These are phyloP conservation scores for Phytophthora vignae DNA, from an alignment of 352 stramenopile genomes.

Conservation along the genomic window DNA sequence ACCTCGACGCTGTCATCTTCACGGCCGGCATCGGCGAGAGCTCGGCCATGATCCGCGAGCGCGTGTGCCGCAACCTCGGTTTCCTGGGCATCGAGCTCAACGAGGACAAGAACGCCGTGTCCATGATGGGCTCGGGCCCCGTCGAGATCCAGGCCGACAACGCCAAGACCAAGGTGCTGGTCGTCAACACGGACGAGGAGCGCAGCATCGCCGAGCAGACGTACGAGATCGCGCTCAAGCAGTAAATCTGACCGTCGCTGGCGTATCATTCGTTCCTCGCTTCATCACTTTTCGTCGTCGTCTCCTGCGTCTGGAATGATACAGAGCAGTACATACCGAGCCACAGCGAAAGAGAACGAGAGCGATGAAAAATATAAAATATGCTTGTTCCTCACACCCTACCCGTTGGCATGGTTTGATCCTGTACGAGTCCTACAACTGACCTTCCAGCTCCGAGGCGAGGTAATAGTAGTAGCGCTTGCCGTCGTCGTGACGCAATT, in stretches of 20 bases:
- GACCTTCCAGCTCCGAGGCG: background rate
- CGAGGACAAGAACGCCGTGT: conserved; percentile 68
- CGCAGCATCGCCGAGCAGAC: conserved; percentile 90
- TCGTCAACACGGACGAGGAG: conserved; percentile 93
- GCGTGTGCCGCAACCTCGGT: conserved; percentile 66
- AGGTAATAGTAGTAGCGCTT: background rate
- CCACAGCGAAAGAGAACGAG: background rate
- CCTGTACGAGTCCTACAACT: background rate
- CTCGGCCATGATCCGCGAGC: conserved; percentile 79
- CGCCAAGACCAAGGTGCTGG: conserved; percentile 75
- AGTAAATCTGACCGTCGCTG: conserved; percentile 26
- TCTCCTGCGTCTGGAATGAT: conserved; percentile 14
- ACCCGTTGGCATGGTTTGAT: background rate
- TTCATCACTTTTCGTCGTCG: conserved; percentile 1
- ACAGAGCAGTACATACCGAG: conserved; percentile 6
- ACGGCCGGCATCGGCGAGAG: conserved; percentile 91
- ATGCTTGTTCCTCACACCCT: conserved; percentile 30
- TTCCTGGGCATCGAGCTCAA: conserved; percentile 84
- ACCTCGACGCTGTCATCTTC: conserved; percentile 90
- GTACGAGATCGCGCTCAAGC: conserved; percentile 63
- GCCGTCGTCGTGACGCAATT: conserved; percentile 3
- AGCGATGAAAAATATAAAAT: conserved; percentile 34
- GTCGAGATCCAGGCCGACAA: conserved; percentile 65
- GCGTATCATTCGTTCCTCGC: conserved; percentile 21
- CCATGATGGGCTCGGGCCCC: conserved; percentile 64